These are phyloP conservation scores for Blumeriella jaapii DNA, from an alignment of 2,329 filamentous ascomycete species.

Conservation along the genomic window DNA sequence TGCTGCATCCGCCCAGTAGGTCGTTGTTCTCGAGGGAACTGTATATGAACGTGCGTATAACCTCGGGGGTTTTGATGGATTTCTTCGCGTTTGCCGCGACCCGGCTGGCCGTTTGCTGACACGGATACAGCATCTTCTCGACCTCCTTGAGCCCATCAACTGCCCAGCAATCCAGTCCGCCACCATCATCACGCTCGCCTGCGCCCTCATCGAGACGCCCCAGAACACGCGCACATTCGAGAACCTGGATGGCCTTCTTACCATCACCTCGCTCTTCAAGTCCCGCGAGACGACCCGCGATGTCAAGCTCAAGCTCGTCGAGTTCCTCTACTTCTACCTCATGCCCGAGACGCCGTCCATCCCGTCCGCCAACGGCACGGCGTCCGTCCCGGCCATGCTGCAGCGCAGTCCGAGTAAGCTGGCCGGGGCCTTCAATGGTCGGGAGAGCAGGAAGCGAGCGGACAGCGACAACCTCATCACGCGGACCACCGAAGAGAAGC, in stretches of 20 bases:
- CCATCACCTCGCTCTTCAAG: slow-evolving; percentile 88
- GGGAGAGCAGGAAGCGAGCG: slow-evolving; percentile 26
- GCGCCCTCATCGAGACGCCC: slow-evolving; percentile 75
- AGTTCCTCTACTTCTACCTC: slow-evolving; percentile 97
- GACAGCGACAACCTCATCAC: slow-evolving; percentile 31
- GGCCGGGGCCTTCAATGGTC: slow-evolving; percentile 41
- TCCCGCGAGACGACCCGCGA: slow-evolving; percentile 72
- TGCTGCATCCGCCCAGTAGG: slow-evolving; percentile 85
- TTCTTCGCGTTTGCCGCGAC: too few species aligned
- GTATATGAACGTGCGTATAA: slow-evolving; percentile 71
- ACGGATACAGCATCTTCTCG: slow-evolving; percentile 74
- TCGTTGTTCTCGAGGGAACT: slow-evolving; percentile 77
- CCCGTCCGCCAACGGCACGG: slow-evolving; percentile 36
- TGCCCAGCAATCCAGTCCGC: slow-evolving; percentile 86
- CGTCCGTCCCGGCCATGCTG: slow-evolving; percentile 40
- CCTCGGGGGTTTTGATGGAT: too few species aligned
- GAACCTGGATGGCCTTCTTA: slow-evolving; percentile 78
- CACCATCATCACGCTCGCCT: slow-evolving; percentile 81
- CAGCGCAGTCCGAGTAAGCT: slow-evolving; percentile 61
- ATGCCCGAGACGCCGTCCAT: slow-evolving; percentile 73
- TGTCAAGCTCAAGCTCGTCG: slow-evolving; percentile 91
- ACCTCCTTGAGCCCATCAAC: slow-evolving; percentile 86
- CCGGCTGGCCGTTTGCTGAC: background rate
- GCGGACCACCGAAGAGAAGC: slow-evolving; percentile 55
- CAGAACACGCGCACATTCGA: slow-evolving; percentile 88